A percentile compares a stretch with the other conserved stretches of the same genome.
These are phyloP conservation scores for Blumeria hordei DNA, from an alignment of 2,329 filamentous ascomycete genomes.

Conservation along the genomic window DNA sequence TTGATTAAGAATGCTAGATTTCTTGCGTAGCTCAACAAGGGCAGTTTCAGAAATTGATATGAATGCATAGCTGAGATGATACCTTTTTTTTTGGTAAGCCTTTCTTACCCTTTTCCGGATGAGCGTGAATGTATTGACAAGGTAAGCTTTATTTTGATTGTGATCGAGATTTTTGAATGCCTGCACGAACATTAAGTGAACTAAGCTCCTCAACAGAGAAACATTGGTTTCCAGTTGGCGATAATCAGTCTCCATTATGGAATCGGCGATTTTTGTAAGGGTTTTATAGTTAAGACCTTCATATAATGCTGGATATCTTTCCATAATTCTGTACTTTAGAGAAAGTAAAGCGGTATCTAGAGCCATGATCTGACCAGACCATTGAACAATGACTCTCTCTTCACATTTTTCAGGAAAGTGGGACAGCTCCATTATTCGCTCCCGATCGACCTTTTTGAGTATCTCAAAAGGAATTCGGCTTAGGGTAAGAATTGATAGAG, in stretches of 20 bases:
- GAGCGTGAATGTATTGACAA: constrained; percentile 7
- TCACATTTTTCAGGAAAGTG: constrained; percentile 1
- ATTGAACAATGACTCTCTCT: background rate
- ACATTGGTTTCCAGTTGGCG: constrained; percentile 3
- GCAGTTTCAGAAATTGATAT: constrained; percentile 9
- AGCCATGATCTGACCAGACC: constrained; percentile 1
- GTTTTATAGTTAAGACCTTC: constrained; percentile 18
- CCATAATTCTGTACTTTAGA: constrained; percentile 25
- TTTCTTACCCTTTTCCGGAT: constrained; percentile 9
- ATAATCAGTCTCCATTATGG: constrained; percentile 4
- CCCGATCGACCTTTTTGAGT: constrained; percentile 20
- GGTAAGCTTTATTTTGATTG: constrained; percentile 9
- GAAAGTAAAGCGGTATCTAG: constrained; percentile 17
- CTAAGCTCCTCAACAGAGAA: constrained; percentile 10
- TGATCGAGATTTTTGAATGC: constrained; percentile 11
- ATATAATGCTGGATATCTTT: constrained; percentile 24
- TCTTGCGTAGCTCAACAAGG: constrained; percentile 6
- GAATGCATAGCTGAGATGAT: constrained; percentile 7
- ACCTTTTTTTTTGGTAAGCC: constrained; percentile 6
- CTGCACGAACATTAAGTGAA: constrained; percentile 6
- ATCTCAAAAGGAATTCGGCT: constrained; percentile 15
- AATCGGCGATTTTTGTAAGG: constrained; percentile 15
- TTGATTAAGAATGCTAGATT: constrained; percentile 5
- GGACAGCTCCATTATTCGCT: constrained; percentile 19
- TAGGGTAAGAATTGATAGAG: constrained; percentile 10